Evolutionary conservation across 805 yeast genomes (phyloP), one percentile per base, ranked within the genome.

Genomic region (Metschnikowia baotianmanensis): DNA sequence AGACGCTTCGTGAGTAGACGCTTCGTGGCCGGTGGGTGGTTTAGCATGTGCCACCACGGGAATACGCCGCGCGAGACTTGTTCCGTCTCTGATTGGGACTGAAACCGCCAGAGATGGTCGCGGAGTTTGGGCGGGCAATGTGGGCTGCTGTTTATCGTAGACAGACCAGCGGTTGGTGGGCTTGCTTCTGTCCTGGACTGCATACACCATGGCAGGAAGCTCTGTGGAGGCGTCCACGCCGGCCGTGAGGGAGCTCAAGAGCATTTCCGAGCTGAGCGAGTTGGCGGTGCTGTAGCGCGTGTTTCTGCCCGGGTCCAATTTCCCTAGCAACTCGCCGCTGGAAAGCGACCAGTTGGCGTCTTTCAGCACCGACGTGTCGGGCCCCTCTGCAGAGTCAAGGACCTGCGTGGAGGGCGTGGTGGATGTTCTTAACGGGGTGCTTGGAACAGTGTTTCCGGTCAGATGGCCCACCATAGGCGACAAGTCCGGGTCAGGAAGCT

Each of bases 181-280:
- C 8, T 30, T 29, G 28, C 31, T 16, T 33, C 48, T 52, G 34
- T 62, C 64, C 10, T 60, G 65, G 20, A 61, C 66, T 23, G 58
- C 56, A 42, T 59, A 62, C 24, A 61, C 45, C 54, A 57, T 57
- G 11, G 58, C 48, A 13, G 67, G 67, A 29, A 62, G 48, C 26
- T 58, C 60, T 8, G 55, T 47, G 9, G 37, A 40, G 17, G 57
- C 51, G 42, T 61, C 65, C 6, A 60, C 25, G 1, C 62, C 65
- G 2, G 67, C 66, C 5, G 57, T 55, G 20, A 61, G 48, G 32
- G 57, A 49, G 18, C 27, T 31, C 10, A 36, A 10, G 16, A 33
- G 34, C 13, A 28, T 18, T 21, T 38, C 43, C 8, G 43, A 35
- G 26, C 30, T 32, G 29, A 30, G 39, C 16, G 36, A 35, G 26